Evolutionary conservation across 2,329 filamentous ascomycete genomes (phyloP).

Genomic region (Aspergillus ochraceus): DNA sequence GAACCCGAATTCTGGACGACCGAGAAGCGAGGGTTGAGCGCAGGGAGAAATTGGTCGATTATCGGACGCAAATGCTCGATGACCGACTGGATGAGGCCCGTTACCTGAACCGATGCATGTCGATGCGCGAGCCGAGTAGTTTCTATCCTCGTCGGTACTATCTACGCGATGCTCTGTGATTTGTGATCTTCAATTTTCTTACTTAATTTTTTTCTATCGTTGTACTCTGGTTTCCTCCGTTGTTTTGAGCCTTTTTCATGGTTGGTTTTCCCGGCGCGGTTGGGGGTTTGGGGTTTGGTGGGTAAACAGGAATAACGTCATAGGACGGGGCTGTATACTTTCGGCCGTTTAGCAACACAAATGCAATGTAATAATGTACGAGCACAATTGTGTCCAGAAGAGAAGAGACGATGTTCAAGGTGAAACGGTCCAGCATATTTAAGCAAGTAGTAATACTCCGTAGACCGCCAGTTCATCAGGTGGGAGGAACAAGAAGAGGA

Average conservation of each 20-base stretch:
- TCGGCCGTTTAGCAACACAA: no score
- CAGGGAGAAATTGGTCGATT: constrained; percentile 13
- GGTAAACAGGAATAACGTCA: no score
- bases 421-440: no score
- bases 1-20: constrained; percentile 28
- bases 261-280: constrained; percentile 9
- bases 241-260: not conserved
- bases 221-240: constrained; percentile 1
- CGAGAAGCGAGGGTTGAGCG: constrained; percentile 21
- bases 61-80: constrained; percentile 22
- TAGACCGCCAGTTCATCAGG: not conserved
- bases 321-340: no score
- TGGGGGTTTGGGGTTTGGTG: not conserved
- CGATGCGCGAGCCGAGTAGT: constrained; percentile 16
- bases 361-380: no score
- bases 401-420: no score
- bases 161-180: constrained; percentile 9
- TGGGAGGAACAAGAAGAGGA: constrained; percentile 7
- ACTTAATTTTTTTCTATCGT: not conserved
- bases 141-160: constrained; percentile 18
- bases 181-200: constrained; percentile 3
- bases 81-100: constrained; percentile 15
- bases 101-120: constrained; percentile 15
- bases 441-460: no score
- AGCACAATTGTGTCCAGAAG: no score